These are phyloP conservation scores for Penicillium lagena DNA, from an alignment of 495 filamentous ascomycete genomes.

Conservation along the genomic window DNA sequence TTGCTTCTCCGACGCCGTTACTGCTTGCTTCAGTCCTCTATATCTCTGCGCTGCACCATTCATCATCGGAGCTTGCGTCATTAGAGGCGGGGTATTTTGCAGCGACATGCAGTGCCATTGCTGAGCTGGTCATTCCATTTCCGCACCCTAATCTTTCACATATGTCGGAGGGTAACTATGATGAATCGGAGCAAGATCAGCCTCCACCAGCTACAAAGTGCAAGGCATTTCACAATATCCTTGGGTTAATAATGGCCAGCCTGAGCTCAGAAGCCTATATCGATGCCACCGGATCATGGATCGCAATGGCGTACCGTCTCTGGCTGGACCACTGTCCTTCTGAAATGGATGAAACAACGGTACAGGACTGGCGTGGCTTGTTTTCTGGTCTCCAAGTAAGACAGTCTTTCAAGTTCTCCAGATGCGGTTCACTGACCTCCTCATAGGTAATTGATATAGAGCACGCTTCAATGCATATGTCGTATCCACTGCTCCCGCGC, in stretches of 20 bases:
- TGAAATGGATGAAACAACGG: slow-evolving; percentile 10
- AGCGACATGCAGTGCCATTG: slow-evolving; percentile 28
- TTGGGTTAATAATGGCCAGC: slow-evolving; percentile 36
- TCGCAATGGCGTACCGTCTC: slow-evolving; percentile 34
- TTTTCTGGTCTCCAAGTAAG: slow-evolving; percentile 33
- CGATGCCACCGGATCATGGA: slow-evolving; percentile 31
- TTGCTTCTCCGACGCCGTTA: slow-evolving; percentile 27
- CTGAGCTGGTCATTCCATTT: slow-evolving; percentile 21
- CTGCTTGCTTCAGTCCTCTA: slow-evolving; percentile 34
- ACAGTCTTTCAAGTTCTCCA: neutral
- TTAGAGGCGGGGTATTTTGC: slow-evolving; percentile 26
- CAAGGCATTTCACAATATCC: slow-evolving; percentile 27
- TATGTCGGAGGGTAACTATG: no score
- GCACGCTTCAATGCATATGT: slow-evolving; percentile 39
- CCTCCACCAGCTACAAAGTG: neutral
- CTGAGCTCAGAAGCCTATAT: slow-evolving; percentile 33
- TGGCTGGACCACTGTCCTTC: slow-evolving; percentile 25
- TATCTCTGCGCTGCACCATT: slow-evolving; percentile 29
- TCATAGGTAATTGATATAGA: slow-evolving; percentile 35
- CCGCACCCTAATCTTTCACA: neutral
- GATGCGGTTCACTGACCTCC: neutral
- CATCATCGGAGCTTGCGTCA: slow-evolving; percentile 17
- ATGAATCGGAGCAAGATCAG: neutral
- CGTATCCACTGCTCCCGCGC: slow-evolving; percentile 28
- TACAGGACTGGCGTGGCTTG: slow-evolving; percentile 26